Evolutionary conservation across 2,329 filamentous ascomycete genomes (phyloP), one percentile per base, ranked within the genome.

Genomic region (Cladophialophora immunda): DNA sequence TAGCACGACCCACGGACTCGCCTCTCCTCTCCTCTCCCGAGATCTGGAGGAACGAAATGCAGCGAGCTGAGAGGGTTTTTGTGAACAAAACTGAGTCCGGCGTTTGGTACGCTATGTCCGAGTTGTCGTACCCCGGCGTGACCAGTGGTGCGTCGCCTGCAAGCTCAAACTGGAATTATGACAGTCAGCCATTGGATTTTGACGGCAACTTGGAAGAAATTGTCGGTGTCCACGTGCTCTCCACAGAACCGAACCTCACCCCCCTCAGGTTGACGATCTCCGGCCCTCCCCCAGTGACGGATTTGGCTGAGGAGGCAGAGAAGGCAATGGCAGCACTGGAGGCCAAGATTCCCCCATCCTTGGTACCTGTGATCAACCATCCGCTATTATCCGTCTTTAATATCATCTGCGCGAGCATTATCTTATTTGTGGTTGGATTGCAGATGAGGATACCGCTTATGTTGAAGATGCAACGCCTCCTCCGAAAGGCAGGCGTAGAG

Each of bases 71-170:
- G 68, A 89, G 87, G 64, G 89, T 97, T 0, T 97, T 95, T 75
- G 85, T 98, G 66, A 97, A 97, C 76, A 90, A 90, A 72, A 97
- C 94, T 1, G 87, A 91, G 64, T 83, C 84, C n/a, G 94, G 94
- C 32, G 91, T 92, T 68, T 98, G 94, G 93, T 99, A 94, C 78
- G 95, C 94, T 34, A 86, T 98, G 80, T 97, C 94, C 1, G 94
- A 96, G 65, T 85, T 84, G 47, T 89, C 89, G 8, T 98, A 97
- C 73, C 95, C 95, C 3, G 85, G 94, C 9, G 92, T 97, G 30
- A 90, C 94, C 25, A 87, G 92, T 61, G 89, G 85, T 47, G 88
- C 88, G 4, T 81, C 83, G 27, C 79, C 81, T 69, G 88, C 88
- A 27, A 70, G 62, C 55, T 64, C 68, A 11, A 66, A 66, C 55